A percentile compares a stretch with the other conserved stretches of the same genome.
Evolutionary conservation across 1,284 basidiomycete species (phyloP).

Genomic region (Moesziomyces antarcticus): DNA sequence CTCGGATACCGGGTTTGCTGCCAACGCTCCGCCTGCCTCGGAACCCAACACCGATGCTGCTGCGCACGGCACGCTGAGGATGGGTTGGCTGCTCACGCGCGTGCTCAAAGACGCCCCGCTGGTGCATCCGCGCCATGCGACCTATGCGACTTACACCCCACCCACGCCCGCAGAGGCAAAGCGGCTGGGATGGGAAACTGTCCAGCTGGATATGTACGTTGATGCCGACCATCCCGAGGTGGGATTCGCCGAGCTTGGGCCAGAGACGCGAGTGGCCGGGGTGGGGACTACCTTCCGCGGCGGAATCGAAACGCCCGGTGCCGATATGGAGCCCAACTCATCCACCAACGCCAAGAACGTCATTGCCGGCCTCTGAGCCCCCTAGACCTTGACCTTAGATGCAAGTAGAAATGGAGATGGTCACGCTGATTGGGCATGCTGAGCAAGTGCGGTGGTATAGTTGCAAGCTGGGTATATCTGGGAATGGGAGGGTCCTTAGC

Average conservation of each 20-base stretch:
- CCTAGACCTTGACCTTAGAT: neutral
- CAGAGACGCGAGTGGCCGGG: slow-evolving; percentile 43
- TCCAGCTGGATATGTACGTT: slow-evolving; percentile 40
- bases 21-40: slow-evolving; percentile 20
- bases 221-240: slow-evolving; percentile 56
- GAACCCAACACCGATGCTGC: slow-evolving; percentile 2
- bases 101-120: slow-evolving; percentile 58
- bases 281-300: slow-evolving; percentile 51
- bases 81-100: slow-evolving; percentile 59
- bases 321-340: slow-evolving; percentile 6
- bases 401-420: neutral
- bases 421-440: neutral
- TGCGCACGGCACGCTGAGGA: slow-evolving; percentile 19
- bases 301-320: slow-evolving; percentile 47
- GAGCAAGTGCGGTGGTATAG: slow-evolving; percentile 10
- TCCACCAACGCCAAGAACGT: slow-evolving; percentile 17
- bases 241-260: slow-evolving; percentile 57
- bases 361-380: slow-evolving; percentile 35
- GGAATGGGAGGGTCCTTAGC: slow-evolving; percentile 3
- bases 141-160: slow-evolving; percentile 27
- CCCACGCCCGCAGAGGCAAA: slow-evolving; percentile 12
- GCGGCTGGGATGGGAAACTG: slow-evolving; percentile 26
- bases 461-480: neutral
- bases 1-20: slow-evolving; percentile 28
- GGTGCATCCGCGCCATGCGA: slow-evolving; percentile 59